These are phyloP conservation scores for Colletotrichum godetiae DNA, from an alignment of 2,329 filamentous ascomycete species.

Conservation along the genomic window DNA sequence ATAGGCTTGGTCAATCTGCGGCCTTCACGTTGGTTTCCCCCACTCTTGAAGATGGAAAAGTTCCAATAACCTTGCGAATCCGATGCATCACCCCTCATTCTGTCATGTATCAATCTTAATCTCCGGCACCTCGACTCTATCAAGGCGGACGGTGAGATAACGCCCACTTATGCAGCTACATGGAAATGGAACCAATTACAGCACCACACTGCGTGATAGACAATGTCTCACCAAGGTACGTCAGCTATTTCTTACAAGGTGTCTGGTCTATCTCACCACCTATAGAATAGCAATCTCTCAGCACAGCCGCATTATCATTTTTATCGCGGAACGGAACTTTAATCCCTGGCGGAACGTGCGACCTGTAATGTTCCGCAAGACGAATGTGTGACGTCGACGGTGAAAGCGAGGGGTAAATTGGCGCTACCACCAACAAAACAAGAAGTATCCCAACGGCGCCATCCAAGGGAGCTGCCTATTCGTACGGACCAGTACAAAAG, in stretches of 20 bases:
- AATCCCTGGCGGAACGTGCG: constrained; percentile 22
- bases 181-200: constrained; percentile 8
- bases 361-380: background rate
- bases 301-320: background rate
- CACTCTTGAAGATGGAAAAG: background rate
- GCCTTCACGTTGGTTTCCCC: background rate
- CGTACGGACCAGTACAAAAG: background rate
- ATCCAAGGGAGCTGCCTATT: background rate
- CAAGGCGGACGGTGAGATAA: background rate
- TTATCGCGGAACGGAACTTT: constrained; percentile 10
- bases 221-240: background rate
- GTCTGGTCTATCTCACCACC: background rate
- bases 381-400: constrained; percentile 13
- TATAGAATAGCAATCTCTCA: background rate
- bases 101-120: background rate
- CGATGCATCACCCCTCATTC: background rate
- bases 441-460: background rate
- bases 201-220: background rate
- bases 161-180: background rate
- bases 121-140: background rate
- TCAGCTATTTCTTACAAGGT: background rate
- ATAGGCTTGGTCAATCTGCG: background rate
- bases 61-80: background rate
- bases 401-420: background rate
- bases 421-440: background rate